Evolutionary conservation across 805 yeast species (phyloP), one percentile per base, ranked within the genome.

Genomic region (Zygosaccharomyces kombuchaensis): DNA sequence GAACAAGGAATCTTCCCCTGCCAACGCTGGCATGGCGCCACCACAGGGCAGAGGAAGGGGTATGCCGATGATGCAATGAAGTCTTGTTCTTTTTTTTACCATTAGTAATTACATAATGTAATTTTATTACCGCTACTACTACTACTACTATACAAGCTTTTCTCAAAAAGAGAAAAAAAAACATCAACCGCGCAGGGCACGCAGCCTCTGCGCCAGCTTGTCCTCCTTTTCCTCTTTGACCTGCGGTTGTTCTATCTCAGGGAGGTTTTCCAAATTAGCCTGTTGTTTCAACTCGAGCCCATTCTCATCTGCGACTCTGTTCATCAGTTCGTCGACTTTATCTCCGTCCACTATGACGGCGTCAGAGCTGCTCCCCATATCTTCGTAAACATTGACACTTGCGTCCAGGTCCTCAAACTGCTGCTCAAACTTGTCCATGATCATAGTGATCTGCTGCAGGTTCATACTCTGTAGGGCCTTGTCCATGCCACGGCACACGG

Each of bases 371-470:
- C 83, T 82, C 9, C 97, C 89, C 45, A 95, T 91, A 38, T 81
- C 78, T 66, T 91, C 98, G 65, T 93, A 91, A 63, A 91, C 93
- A 53, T 89, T 85, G 0, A 97, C 84, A 26, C 95, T 80, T 6
- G 96, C 93, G 63, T 93, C 99, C 56, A 93, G 70, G 59, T 93
- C 98, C 67, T 93, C 98, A 59, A 93, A 93, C 65, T 93, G 99
- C 46, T 76, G 80, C 66, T 93, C 99, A 64, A 93, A 93, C 65
- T 88, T 90, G 66, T 93, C 99, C 98, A 93, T 93, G 9, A 93
- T 91, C 67, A 89, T 68, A 4, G 97, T 87, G 25, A 93, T 93
- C 56, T 80, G 81, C 66, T 93, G 98, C 51, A 93, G 71, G 65
- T 93, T 93, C 99, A 93, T 93, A 17, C 91, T 82, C 58, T 87